Percentiles rank a stretch among this genome's conserved stretches.
Conservation (phyloP, 768 basidiomycete species). For the Omphalotus guepiniiformis region DNA sequence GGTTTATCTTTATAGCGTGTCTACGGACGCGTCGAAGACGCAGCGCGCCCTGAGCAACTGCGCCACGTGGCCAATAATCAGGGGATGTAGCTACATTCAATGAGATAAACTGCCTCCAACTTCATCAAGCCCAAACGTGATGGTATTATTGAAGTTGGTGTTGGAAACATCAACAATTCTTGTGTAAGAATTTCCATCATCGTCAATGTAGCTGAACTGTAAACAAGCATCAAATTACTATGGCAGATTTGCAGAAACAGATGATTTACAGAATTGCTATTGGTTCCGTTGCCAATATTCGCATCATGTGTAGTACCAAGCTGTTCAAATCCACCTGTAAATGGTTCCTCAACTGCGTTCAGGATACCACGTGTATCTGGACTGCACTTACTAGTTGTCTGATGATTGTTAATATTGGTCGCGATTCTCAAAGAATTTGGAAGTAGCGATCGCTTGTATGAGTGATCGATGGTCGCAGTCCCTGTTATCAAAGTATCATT, state of each 20-base stretch:
- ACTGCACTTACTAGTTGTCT: slow-evolving; percentile 29
- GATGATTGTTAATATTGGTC: slow-evolving; percentile 40
- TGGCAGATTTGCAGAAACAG: not conserved
- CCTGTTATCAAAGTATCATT: not conserved
- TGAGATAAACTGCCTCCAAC: slow-evolving; percentile 33
- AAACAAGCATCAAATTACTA: slow-evolving; percentile 12
- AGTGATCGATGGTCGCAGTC: slow-evolving; percentile 28
- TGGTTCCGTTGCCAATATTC: slow-evolving; percentile 42
- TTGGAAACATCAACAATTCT: slow-evolving; percentile 37
- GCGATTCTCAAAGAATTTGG: slow-evolving; percentile 44
- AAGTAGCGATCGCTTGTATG: slow-evolving; percentile 31
- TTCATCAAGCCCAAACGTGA: slow-evolving; percentile 38
- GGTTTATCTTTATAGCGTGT: not conserved
- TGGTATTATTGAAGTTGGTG: slow-evolving; percentile 14
- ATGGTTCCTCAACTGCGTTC: too few species aligned
- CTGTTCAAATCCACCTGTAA: slow-evolving; percentile 37
- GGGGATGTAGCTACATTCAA: not conserved
- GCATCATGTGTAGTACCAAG: slow-evolving; percentile 17
- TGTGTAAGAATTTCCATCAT: slow-evolving; percentile 38
- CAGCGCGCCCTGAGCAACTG: not conserved
- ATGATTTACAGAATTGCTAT: slow-evolving; percentile 28
- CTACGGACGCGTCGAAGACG: not conserved
- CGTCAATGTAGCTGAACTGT: slow-evolving; percentile 37
- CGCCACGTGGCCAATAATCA: not conserved
- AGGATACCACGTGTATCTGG: too few species aligned